Evolutionary conservation across 2,329 filamentous ascomycete species (phyloP), one percentile per base, ranked within the genome.

Genomic region (Fusarium stilboides): DNA sequence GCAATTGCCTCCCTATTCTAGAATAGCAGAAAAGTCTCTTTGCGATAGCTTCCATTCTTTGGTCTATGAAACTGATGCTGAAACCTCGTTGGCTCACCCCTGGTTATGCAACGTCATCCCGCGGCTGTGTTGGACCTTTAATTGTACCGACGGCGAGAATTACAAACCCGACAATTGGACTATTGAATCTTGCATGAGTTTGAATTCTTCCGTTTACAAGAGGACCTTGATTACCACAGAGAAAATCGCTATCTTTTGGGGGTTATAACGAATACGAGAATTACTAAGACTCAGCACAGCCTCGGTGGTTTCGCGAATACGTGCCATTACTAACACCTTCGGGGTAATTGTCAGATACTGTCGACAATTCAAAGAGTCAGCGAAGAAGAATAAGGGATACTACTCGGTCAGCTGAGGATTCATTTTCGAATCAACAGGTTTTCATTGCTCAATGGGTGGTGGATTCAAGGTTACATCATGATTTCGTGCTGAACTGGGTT

Each of bases 381-480:
- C 15, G 14, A 6, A 8, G 19, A 8, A 20, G 12, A 10, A n/a
- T n/a, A n/a, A 17, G 1, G 1, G 2, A 9, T 24, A 28, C 15
- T n/a, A 17, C 9, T 47, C 3, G 6, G 22, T 9, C 12, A n/a
- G 6, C 5, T 34, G 33, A 17, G 22, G 15, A 36, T 45, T 51
- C 5, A 17, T 14, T 19, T 28, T 47, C 17, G 28, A 24, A 14
- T n/a, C 24, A 39, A 43, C 49, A 40, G 28, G 24, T 51, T 53
- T 37, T 37, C 37, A 4, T 17, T 53, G 40, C 19, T 54, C 31
- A 20, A 39, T 31, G 7, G 15, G 44, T 51, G 24, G 44, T 51
- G 31, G 44, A 39, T 43, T 68, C 31, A n/a, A 14, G 20, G 49
- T 68, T 54, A 53, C 67, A 70, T 69, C 62, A 69, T 59, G 52